These are phyloP conservation scores for Helminthosporium solani DNA, from an alignment of 2,329 filamentous ascomycete species.

Conservation along the genomic window DNA sequence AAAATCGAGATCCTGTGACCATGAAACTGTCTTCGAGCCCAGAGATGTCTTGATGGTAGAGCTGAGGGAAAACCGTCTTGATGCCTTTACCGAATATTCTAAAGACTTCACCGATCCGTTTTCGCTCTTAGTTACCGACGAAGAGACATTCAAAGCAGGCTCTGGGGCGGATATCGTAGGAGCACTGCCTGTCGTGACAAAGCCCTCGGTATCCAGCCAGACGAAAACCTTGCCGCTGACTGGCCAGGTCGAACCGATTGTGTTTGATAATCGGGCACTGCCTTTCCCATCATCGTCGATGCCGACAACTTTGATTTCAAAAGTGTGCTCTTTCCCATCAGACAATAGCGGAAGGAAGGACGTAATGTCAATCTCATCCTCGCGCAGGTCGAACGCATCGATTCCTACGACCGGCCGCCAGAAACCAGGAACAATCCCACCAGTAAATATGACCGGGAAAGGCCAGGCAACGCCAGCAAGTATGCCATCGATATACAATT, in stretches of 20 bases:
- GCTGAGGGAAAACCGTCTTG: slow-evolving; percentile 56
- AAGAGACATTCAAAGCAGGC: slow-evolving; percentile 55
- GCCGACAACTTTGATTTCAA: slow-evolving; percentile 67
- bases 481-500: slow-evolving; percentile 70
- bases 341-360: slow-evolving; percentile 71
- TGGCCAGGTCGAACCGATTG: slow-evolving; percentile 69
- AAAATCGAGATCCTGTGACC: slow-evolving; percentile 61
- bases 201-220: slow-evolving; percentile 61
- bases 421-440: slow-evolving; percentile 72
- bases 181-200: slow-evolving; percentile 54
- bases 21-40: slow-evolving; percentile 47
- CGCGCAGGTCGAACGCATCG: slow-evolving; percentile 74
- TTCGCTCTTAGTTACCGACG: slow-evolving; percentile 46
- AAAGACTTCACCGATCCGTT: slow-evolving; percentile 62
- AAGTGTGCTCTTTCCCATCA: slow-evolving; percentile 64
- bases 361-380: slow-evolving; percentile 80
- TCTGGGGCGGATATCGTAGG: slow-evolving; percentile 39
- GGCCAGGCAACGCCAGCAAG: slow-evolving; percentile 78
- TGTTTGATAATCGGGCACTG: slow-evolving; percentile 52
- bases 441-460: slow-evolving; percentile 79
- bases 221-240: slow-evolving; percentile 78
- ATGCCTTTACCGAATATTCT: slow-evolving; percentile 58
- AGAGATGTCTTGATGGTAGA: slow-evolving; percentile 55
- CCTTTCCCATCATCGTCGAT: slow-evolving; percentile 58
- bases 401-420: slow-evolving; percentile 78